Base-by-base conservation (phyloP, 345 rosid species). In the Populus simonii region DNA sequence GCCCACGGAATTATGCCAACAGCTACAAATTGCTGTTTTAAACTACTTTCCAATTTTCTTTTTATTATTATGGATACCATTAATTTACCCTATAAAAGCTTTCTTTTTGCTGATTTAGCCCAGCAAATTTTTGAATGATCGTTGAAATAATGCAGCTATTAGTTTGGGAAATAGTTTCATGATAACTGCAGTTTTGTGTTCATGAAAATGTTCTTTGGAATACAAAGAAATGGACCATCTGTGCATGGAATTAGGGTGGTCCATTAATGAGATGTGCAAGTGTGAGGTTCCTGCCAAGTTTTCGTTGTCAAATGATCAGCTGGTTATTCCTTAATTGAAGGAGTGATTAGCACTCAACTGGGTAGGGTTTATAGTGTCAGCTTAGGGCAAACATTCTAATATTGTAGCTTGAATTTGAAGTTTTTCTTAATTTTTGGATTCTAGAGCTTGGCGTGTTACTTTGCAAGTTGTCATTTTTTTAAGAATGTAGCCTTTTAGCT, bases 241-340 rank as follows among this genome's bases (percentile, higher is more conserved):
- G 4, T 47, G n/a, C n/a, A n/a, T 43, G 23, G 36, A 13, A 13
- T 65, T 23, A 27, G 7, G 68, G 49, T 6, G 4, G 61, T 43
- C 70, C 39, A 39, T 45, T 39, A 43, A 22, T 39, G 41, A 5
- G 11, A 53, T 35, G 10, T 43, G 33, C 51, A 57, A 53, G 59
- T 35, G 65, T 65, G 17, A 5, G 25, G 22, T 72, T 33, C 57
- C 51, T 76, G 73, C 78, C 75, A 27, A 33, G 18, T 70, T 71
- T 13, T 55, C 62, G 7, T 41, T 63, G 16, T 29, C 45, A 45
- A 41, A 71, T 68, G 36, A 31, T 31, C 33, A 77, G 69, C 71
- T 77, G 75, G 66, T 68, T 45, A 62, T n/a, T 11, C 59, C 66
- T 74, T 43, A 41, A 4, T 49, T 68, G 72, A 35, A 55, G 36